phyloP scores from a whole-genome alignment of 768 basidiomycete species.

The Mycena rebaudengoi region DNA sequence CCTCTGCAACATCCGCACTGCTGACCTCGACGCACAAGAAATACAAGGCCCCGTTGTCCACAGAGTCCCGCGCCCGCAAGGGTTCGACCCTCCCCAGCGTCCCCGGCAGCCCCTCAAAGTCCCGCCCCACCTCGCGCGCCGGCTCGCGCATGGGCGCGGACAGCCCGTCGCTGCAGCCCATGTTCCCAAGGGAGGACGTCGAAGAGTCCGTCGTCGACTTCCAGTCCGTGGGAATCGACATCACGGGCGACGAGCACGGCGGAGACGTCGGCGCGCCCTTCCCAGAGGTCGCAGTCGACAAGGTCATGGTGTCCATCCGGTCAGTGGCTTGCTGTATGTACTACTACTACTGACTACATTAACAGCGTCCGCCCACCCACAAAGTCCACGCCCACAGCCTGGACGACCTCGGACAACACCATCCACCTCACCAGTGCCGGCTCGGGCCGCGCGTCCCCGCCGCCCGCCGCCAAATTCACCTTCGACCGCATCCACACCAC shows the following conservation, averaged over 20 bases:
- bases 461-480: slow-evolving; percentile 59
- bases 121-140: slow-evolving; percentile 28
- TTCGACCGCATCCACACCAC: slow-evolving; percentile 84
- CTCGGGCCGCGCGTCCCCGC: slow-evolving; percentile 37
- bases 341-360: slow-evolving; percentile 4
- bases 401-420: slow-evolving; percentile 60
- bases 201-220: slow-evolving; percentile 83
- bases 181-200: slow-evolving; percentile 37
- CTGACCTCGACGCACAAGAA: slow-evolving; percentile 62
- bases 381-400: slow-evolving; percentile 54
- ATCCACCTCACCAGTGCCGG: slow-evolving; percentile 61
- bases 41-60: slow-evolving; percentile 71
- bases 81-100: slow-evolving; percentile 16
- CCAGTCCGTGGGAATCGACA: slow-evolving; percentile 74
- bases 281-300: slow-evolving; percentile 79
- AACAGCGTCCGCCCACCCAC: slow-evolving; percentile 71
- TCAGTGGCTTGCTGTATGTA: slow-evolving; percentile 35
- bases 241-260: slow-evolving; percentile 53
- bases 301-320: slow-evolving; percentile 88
- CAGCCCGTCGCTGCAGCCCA: slow-evolving; percentile 12
- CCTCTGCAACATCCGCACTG: slow-evolving; percentile 12
- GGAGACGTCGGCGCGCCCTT: slow-evolving; percentile 36
- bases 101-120: slow-evolving; percentile 31
- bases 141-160: slow-evolving; percentile 23
- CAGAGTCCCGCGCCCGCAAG: slow-evolving; percentile 43